These are phyloP conservation scores for Pseudonectria foliicola DNA, from an alignment of 2,329 filamentous ascomycete genomes.

Conservation along the genomic window DNA sequence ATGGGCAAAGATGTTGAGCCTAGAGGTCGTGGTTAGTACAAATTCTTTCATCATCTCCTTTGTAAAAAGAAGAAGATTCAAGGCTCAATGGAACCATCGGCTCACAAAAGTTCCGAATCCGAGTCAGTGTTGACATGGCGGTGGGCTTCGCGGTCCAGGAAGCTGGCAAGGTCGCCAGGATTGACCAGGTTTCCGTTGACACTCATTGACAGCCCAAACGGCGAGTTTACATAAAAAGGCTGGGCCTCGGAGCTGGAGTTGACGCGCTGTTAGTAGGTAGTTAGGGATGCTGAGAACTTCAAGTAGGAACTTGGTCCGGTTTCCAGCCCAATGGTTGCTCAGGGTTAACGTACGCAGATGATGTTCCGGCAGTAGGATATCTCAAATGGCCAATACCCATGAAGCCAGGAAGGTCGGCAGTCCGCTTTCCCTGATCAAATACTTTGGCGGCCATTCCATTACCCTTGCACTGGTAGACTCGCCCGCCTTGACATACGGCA, in stretches of 20 bases:
- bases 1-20: constrained; percentile 78
- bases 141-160: constrained; percentile 70
- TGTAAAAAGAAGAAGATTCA: background rate
- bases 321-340: no score
- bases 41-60: no score
- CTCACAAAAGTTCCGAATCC: constrained; percentile 52
- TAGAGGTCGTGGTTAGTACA: constrained; percentile 8
- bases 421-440: constrained; percentile 70
- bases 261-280: constrained; percentile 25
- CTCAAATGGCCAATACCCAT: constrained; percentile 64
- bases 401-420: constrained; percentile 54
- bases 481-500: constrained; percentile 67
- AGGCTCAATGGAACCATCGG: background rate
- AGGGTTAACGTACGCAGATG: constrained; percentile 33
- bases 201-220: constrained; percentile 20
- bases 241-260: constrained; percentile 69
- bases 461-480: constrained; percentile 84
- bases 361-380: constrained; percentile 85
- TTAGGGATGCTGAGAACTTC: background rate
- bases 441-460: constrained; percentile 68
- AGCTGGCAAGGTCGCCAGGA: constrained; percentile 59
- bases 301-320: no score
- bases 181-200: constrained; percentile 89
- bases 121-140: constrained; percentile 87
- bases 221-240: constrained; percentile 86